phyloP scores from a whole-genome alignment of 306 rosid genomes.

The cucumber (Cucumis sativus) region Cucumber_9930_V3 NC_026657.2:31887501-31888000 shows the following conservation, averaged over 20 bases:
- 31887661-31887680: neutral
- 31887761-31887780: neutral
- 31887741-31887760: neutral
- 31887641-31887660: neutral
- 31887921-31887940: neutral
- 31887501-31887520: neutral
- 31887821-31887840: neutral
- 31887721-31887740: neutral
- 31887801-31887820: neutral
- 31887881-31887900: neutral
- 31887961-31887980: neutral
- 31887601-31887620: neutral
- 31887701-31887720: neutral
- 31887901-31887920: neutral
- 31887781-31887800: neutral
- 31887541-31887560: neutral
- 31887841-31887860: neutral
- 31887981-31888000: neutral
- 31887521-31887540: neutral
- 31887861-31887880: neutral
- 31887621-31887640: neutral
- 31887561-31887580: neutral
- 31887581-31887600: neutral
- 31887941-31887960: slow-evolving; percentile 5
- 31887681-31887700: neutral